Evolutionary conservation across 148 eudicot species (phyloP), one percentile per base, ranked within the genome.

Genomic region (Diospyros kaki): DNA sequence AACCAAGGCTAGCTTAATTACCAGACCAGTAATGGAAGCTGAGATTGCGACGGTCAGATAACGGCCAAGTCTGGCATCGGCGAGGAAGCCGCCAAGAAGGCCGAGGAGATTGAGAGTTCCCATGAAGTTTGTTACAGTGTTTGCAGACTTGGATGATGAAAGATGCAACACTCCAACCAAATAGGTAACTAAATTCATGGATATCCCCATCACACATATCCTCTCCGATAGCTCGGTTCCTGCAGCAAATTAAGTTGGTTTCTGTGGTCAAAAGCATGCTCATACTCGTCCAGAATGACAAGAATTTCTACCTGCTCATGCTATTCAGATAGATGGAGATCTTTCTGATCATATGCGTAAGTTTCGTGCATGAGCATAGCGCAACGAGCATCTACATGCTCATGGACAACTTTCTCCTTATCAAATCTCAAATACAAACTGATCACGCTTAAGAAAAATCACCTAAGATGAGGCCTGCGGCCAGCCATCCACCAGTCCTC

Each of bases 381-480:
- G 28, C 28, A 28, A 28, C 0, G 28, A 28, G 28, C 28, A 28
- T 28, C 28, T 28, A 28, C 28, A 28, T 28, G 28, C 28, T 28
- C 28, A 28, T 28, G 28, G 28, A 28, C 28, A 28, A 0, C 28
- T 28, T 28, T 28, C 28, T 28, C 28, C 28, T 28, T 28, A 28
- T 28, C 0, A 28, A 28, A 28, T 28, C 0, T 28, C 28, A 28
- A 28, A 0, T 28, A 28, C 0, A 28, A 28, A 0, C 28, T 28
- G 28, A 28, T 28, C 28, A 28, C 0, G 28, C 28, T 28, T 28
- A 28, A 28, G 28, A 28, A 40, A 1, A 76, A 15, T 38, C 59
- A 90, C 99, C 99, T 91, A 95, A 80, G 74, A 95, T 90, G 77
- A 95, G 97, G 52, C 98, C 99, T 15, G 99, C 94, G 13, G 87